Evolutionary conservation across 1,139 yeast genomes (phyloP).

Genomic region (Petasospora fabianii): DNA sequence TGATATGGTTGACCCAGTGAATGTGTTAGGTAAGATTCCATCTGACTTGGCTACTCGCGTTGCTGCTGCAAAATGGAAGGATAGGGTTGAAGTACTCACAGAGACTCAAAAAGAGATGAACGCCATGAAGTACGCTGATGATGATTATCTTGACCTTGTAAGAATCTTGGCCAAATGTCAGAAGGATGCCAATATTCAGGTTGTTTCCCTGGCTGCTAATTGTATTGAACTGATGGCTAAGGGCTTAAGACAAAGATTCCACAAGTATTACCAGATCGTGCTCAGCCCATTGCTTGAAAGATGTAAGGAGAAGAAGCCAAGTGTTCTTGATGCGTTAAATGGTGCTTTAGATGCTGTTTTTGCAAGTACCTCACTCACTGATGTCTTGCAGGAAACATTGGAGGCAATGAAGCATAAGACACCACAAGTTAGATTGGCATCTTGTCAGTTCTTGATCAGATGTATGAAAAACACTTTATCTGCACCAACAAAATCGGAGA

Average conservation of each 20-base stretch:
- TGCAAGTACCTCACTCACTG: constrained; percentile 46
- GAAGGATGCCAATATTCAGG: constrained; percentile 85
- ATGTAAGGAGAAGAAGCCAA: constrained; percentile 81
- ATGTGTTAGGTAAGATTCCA: constrained; percentile 66
- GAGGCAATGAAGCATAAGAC: constrained; percentile 68
- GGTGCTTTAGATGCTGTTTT: constrained; percentile 66
- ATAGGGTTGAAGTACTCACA: constrained; percentile 81
- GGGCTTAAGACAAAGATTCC: constrained; percentile 59
- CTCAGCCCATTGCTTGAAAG: constrained; percentile 71
- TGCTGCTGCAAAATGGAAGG: constrained; percentile 80
- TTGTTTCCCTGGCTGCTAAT: constrained; percentile 76
- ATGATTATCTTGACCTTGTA: constrained; percentile 65
- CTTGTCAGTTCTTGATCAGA: constrained; percentile 60
- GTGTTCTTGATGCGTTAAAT: constrained; percentile 68
- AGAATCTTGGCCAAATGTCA: constrained; percentile 66
- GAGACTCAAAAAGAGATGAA: constrained; percentile 53
- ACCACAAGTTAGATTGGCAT: constrained; percentile 76
- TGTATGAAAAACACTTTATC: constrained; percentile 51
- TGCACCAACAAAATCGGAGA: constrained; percentile 51
- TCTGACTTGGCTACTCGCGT: constrained; percentile 52
- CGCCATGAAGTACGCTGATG: constrained; percentile 48
- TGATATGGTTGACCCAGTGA: constrained; percentile 53
- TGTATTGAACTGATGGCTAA: constrained; percentile 60
- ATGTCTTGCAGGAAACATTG: constrained; percentile 59
- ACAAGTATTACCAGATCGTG: constrained; percentile 50